These are phyloP conservation scores for Dioscorea zingiberensis DNA, from an alignment of 106 monocot species.

Conservation along the genomic window DNA sequence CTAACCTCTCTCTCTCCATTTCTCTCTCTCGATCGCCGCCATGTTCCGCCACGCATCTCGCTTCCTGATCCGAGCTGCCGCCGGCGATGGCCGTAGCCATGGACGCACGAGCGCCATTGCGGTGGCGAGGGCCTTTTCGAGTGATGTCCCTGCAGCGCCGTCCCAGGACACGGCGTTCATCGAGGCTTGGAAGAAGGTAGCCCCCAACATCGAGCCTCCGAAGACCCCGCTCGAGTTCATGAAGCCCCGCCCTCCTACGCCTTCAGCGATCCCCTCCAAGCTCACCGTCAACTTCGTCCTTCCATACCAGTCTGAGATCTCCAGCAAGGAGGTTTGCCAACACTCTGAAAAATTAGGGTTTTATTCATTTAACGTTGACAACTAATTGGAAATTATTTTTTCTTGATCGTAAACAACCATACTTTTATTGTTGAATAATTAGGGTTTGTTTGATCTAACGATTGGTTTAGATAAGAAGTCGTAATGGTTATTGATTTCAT, in stretches of 20 bases:
- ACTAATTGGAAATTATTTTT: too few relatives aligned
- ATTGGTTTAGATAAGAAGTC: too few relatives aligned
- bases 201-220: slow-evolving; percentile 84
- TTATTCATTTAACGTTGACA: too few relatives aligned
- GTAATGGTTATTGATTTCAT: too few relatives aligned
- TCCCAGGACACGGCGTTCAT: slow-evolving; percentile 43
- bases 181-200: slow-evolving; percentile 87
- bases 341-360: background rate
- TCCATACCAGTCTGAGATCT: slow-evolving; percentile 87
- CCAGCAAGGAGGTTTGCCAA: slow-evolving; percentile 67
- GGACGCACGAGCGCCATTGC: background rate
- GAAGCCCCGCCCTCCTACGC: slow-evolving; percentile 78
- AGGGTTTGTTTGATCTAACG: too few relatives aligned
- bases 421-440: too few relatives aligned
- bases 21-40: too few relatives aligned
- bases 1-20: too few relatives aligned
- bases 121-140: slow-evolving; percentile 18
- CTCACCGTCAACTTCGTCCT: slow-evolving; percentile 97
- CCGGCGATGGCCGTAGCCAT: too few relatives aligned
- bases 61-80: too few relatives aligned
- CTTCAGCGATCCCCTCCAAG: slow-evolving; percentile 74
- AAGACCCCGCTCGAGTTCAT: slow-evolving; percentile 79
- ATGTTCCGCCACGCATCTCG: too few relatives aligned
- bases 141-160: slow-evolving; percentile 34
- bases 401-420: too few relatives aligned